Evolutionary conservation across 345 rosid genomes (phyloP).

Genomic region (Citropsis articulata): DNA sequence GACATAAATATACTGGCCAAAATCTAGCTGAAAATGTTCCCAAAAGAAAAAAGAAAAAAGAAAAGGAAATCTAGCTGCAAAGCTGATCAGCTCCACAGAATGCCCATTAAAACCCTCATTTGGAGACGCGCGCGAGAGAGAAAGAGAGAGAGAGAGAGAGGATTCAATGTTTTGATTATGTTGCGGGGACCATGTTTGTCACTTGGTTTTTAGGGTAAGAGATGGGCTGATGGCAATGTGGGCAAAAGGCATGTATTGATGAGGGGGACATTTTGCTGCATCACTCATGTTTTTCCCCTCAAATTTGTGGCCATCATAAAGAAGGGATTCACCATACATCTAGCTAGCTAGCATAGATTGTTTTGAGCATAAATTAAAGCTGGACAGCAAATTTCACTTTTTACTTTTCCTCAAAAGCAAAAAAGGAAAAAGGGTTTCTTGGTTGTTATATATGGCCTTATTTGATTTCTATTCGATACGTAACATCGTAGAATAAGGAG

Average conservation of each 20-base stretch:
- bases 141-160: neutral
- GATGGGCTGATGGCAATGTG: constrained; percentile 4
- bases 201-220: constrained; percentile 11
- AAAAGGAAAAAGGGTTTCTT: constrained; percentile 9
- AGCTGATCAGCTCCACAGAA: neutral
- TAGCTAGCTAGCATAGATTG: neutral
- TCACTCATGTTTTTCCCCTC: neutral
- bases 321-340: constrained; percentile 4
- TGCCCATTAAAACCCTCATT: neutral
- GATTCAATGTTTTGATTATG: neutral
- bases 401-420: constrained; percentile 30
- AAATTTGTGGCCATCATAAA: neutral
- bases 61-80: neutral
- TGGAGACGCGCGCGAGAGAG: neutral
- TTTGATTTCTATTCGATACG: neutral
- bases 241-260: constrained; percentile 5
- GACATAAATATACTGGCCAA: constrained; percentile 5
- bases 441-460: constrained; percentile 11
- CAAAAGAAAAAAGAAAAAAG: too few species aligned
- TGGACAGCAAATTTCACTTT: constrained; percentile 20
- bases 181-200: constrained; percentile 9
- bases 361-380: constrained; percentile 20
- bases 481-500: too few species aligned
- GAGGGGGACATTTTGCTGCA: neutral
- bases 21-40: too few species aligned